phyloP scores from a whole-genome alignment of 1,284 basidiomycete species.

The Pseudozyma flocculosa region DNA sequence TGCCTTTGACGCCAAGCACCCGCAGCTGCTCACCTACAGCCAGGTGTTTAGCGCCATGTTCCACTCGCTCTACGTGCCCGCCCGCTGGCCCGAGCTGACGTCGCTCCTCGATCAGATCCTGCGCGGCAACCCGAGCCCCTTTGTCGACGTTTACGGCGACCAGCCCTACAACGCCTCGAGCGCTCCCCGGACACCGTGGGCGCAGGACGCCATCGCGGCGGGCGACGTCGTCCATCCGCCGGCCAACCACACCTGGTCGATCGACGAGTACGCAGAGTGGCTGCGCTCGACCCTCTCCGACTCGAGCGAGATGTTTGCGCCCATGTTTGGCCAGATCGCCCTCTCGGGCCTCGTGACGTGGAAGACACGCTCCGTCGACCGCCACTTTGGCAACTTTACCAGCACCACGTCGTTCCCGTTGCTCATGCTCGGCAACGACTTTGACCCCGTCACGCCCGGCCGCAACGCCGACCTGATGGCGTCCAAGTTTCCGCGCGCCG shows the following conservation, averaged over 20 bases:
- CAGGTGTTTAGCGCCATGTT: slow-evolving; percentile 27
- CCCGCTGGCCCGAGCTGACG: slow-evolving; percentile 26
- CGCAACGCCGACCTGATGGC: slow-evolving; percentile 35
- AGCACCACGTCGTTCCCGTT: slow-evolving; percentile 34
- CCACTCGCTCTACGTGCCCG: slow-evolving; percentile 24
- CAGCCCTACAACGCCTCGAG: slow-evolving; percentile 14
- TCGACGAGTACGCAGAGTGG: slow-evolving; percentile 3
- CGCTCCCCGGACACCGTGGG: slow-evolving; percentile 11
- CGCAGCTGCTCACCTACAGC: slow-evolving; percentile 33
- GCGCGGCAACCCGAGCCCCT: slow-evolving; percentile 25
- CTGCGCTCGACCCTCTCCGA: no score
- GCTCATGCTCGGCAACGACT: slow-evolving; percentile 38
- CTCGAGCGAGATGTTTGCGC: slow-evolving; percentile 1
- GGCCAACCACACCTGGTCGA: slow-evolving; percentile 12
- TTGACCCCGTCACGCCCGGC: slow-evolving; percentile 40
- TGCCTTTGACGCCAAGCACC: slow-evolving; percentile 21
- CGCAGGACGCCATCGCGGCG: slow-evolving; percentile 20
- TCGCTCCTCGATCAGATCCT: slow-evolving; percentile 27
- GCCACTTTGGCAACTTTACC: slow-evolving; percentile 30
- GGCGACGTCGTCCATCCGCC: slow-evolving; percentile 21
- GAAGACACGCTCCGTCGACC: slow-evolving; percentile 32
- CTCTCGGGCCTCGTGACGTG: slow-evolving; percentile 22
- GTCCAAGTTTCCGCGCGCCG: slow-evolving; percentile 20
- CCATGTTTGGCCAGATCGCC: slow-evolving; percentile 29
- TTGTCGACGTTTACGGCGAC: slow-evolving; percentile 27